Base-by-base conservation (phyloP, 169 alveolate species). In the Eimeria acervulina region DNA sequence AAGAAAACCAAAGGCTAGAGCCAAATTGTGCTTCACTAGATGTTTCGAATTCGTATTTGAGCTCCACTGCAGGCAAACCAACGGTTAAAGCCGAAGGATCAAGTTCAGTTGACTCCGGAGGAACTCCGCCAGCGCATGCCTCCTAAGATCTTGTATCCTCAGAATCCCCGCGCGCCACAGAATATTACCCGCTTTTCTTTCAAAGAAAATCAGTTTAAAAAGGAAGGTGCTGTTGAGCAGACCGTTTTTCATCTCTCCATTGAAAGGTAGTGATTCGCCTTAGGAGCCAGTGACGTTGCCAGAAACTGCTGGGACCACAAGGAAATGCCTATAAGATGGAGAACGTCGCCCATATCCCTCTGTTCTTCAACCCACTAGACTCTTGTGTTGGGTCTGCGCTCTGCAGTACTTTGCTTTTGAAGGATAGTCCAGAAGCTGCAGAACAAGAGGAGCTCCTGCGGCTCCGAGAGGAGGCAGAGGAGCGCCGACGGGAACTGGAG, bases 141-240 rank as follows among this genome's bases (percentile, higher is more conserved):
- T 21, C 97, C 98, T 15, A 96, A 97, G 85, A 96, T 98, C 87
- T 97, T 98, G 88, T 96, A 96, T 61, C 97, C 99, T 19, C 97
- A 97, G 68, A 97, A 98, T 94, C 98, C 99, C 26, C 97, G 97
- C 63, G 99, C 99, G n/a, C 98, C 99, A 13, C 98, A 97, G 90
- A 98, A 98, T 88, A 89, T 97, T 28, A 97, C 99, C 63, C 97
- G 97, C 68, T 98, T 95, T 94, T 98, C 98, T 66, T 97, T 96
- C 95, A 96, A 96, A 81, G 98, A 97, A 28, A 96, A 97, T 63
- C 81, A 83, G 66, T 98, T 97, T 96, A 98, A 98, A 89, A 97
- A 96, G 63, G 98, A 97, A 85, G 99, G 98, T 36, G 95, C 97
- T 66, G 98, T 98, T 7, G 99, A 98, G 26, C 97, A 98, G 80